Conservation (phyloP, 306 rosid genomes). For the Dalbergia cochinchinensis region DNA sequence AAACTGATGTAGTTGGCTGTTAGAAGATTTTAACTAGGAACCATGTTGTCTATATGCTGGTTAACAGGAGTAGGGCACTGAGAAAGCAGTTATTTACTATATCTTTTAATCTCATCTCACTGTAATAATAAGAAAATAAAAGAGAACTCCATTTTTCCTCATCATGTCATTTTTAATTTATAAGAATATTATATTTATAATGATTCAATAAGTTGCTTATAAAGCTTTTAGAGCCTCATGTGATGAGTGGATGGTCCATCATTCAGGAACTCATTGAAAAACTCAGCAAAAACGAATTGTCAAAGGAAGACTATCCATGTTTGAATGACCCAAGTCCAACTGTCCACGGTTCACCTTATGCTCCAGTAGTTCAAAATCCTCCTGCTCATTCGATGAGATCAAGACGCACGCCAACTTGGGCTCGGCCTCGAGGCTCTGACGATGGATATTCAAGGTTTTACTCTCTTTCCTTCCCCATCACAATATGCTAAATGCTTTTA, state of each 20-base stretch:
- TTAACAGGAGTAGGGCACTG: neutral
- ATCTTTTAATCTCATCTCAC: slow-evolving; percentile 1
- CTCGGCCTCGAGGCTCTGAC: slow-evolving; percentile 84
- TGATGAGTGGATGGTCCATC: slow-evolving; percentile 32
- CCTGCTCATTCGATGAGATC: slow-evolving; percentile 91
- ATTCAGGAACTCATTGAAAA: slow-evolving; percentile 89
- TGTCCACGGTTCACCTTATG: slow-evolving; percentile 66
- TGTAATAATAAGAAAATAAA: slow-evolving; percentile 34
- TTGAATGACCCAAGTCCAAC: slow-evolving; percentile 87
- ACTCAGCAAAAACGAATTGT: slow-evolving; percentile 77
- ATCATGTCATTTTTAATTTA: neutral
- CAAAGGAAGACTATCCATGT: slow-evolving; percentile 91
- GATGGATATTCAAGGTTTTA: slow-evolving; percentile 95
- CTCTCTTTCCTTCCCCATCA: slow-evolving; percentile 26
- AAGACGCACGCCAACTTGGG: slow-evolving; percentile 90
- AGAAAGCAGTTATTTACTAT: slow-evolving; percentile 23
- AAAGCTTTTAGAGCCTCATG: slow-evolving; percentile 38
- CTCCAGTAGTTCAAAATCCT: slow-evolving; percentile 55
- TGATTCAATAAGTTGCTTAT: slow-evolving; percentile 20
- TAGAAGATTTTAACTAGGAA: slow-evolving; percentile 22
- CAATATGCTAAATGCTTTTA: slow-evolving; percentile 36
- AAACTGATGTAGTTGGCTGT: slow-evolving; percentile 14
- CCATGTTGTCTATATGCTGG: slow-evolving; percentile 31
- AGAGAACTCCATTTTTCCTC: slow-evolving; percentile 10
- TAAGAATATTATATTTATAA: neutral